phyloP scores from a whole-genome alignment of 768 basidiomycete genomes.

The Mycena rebaudengoi region DNA sequence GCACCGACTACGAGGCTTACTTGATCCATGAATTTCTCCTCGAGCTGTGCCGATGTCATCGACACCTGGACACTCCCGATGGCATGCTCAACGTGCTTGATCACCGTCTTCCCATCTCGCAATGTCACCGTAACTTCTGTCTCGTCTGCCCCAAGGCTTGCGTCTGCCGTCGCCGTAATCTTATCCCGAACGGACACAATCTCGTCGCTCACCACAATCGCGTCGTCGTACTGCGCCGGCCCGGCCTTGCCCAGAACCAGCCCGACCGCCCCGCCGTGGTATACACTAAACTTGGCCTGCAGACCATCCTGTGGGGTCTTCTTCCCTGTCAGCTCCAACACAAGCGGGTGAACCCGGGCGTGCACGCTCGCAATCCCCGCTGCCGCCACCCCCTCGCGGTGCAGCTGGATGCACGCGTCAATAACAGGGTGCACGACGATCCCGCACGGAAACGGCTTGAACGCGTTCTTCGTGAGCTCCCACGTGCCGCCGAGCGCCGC shows the following conservation, averaged over 20 bases:
- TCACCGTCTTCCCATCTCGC: conserved; percentile 21
- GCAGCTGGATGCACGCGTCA: conserved; percentile 31
- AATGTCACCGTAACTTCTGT: conserved; percentile 24
- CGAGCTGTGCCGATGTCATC: conserved; percentile 25
- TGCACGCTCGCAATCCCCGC: conserved; percentile 23
- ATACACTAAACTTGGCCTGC: conserved; percentile 35
- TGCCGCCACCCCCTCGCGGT: conserved; percentile 16
- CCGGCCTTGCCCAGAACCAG: conserved; percentile 30
- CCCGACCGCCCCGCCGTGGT: conserved; percentile 30
- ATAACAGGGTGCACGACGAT: conserved; percentile 34
- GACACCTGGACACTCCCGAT: conserved; percentile 31
- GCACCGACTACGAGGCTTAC: conserved; percentile 25
- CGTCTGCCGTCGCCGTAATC: conserved; percentile 28
- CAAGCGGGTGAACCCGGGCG: conserved; percentile 31
- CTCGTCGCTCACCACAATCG: conserved; percentile 24
- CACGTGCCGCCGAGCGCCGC: conserved; percentile 21
- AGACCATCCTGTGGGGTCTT: conserved; percentile 32
- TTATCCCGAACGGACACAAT: conserved; percentile 27
- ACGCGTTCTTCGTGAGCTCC: conserved; percentile 32
- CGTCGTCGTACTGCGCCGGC: conserved; percentile 28
- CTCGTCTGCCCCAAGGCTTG: conserved; percentile 22
- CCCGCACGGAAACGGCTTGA: conserved; percentile 35
- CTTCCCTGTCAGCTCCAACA: conserved; percentile 32
- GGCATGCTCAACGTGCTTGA: conserved; percentile 30
- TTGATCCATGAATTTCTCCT: conserved; percentile 32